Base-by-base conservation (phyloP, 177 flowering plant species). In the Vitis hybrid region DNA sequence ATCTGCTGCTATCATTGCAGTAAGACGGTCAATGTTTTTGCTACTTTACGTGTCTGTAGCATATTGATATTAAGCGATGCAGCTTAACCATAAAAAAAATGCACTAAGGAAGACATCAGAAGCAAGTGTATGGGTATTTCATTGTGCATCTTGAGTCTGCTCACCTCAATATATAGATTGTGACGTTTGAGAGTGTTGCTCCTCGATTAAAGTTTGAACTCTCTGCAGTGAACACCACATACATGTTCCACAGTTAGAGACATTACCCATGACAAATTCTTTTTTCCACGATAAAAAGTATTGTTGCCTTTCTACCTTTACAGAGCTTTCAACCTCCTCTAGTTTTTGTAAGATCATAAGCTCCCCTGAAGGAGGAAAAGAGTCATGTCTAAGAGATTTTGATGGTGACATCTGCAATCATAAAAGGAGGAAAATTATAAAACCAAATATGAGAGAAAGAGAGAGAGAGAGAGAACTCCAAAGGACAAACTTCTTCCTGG, bases 311-410 rank as follows among this genome's bases (percentile, higher is more conserved):
- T 56, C 65, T 78, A 88, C 95, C 95, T 90, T 86, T 55, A 92
- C 82, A 60, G 91, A 87, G 65, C 81, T 86, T 74, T 84, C 91
- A 66, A 91, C 90, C 70, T 91, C 94, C 68, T 87, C 92, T 40
- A 89, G 73, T 71, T 88, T 91, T 71, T 88, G 90, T 32, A 91
- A 67, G 67, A 91, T 68, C 59, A 74, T 32, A 2, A 76, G 64
- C 60, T 91, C 97, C 52, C 80, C 86, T 15, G 82, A 62, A 60
- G 71, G 73, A 52, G 83, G 64, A 64, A 64, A 24, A 12, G 79
- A 63, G 62, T 84, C 87, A 64, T 75, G 74, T 65, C 76, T 71
- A 1, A 68, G 46, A 71, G 81, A 71, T 76, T 74, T 87, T 66
- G 87, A 70, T 7, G 94, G 90, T 5, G 92, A 85, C 78, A 76